Percentiles rank a stretch among this genome's conserved stretches.
Conservation (phyloP, 2,329 filamentous ascomycete species). For the Hymenoscyphus fraxineus region DNA sequence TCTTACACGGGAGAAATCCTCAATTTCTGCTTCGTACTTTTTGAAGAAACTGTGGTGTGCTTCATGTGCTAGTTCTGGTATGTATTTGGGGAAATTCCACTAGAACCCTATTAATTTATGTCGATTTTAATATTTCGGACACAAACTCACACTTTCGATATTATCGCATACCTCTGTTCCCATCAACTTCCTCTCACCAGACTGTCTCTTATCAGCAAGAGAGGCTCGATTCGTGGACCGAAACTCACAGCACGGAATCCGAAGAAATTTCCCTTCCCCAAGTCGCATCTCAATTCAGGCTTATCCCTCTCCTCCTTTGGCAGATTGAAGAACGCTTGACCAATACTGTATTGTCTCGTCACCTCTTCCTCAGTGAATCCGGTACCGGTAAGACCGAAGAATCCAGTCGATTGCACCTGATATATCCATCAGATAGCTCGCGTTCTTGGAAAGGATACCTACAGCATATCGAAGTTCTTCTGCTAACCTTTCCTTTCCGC, state of each 20-base stretch:
- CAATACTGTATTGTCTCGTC: conserved; percentile 56
- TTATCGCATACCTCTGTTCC: conserved; percentile 48
- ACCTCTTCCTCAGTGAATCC: conserved; percentile 55
- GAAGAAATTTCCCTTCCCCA: conserved; percentile 52
- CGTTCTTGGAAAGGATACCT: conserved; percentile 16
- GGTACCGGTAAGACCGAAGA: conserved; percentile 60
- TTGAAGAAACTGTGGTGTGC: conserved; percentile 38
- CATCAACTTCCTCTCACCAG: conserved; percentile 18
- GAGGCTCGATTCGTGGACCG: not conserved
- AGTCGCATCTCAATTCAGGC: conserved; percentile 45
- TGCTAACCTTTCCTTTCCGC: conserved; percentile 46
- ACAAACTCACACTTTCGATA: conserved; percentile 41
- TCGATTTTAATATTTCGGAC: not conserved
- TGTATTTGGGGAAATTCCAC: conserved; percentile 52
- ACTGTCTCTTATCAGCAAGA: not conserved
- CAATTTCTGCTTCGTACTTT: conserved; percentile 7
- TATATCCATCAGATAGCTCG: not conserved
- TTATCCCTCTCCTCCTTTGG: conserved; percentile 55
- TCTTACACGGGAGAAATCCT: conserved; percentile 11
- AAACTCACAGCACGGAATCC: conserved; percentile 42
- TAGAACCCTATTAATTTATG: not conserved
- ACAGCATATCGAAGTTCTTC: conserved; percentile 49
- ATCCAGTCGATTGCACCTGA: conserved; percentile 42
- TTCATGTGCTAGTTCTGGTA: conserved; percentile 38
- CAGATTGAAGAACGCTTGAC: conserved; percentile 52